A percentile compares a stretch with the other conserved stretches of the same genome.
Evolutionary conservation across 1,284 basidiomycete species (phyloP).

Genomic region (Pisolithus thermaeus): DNA sequence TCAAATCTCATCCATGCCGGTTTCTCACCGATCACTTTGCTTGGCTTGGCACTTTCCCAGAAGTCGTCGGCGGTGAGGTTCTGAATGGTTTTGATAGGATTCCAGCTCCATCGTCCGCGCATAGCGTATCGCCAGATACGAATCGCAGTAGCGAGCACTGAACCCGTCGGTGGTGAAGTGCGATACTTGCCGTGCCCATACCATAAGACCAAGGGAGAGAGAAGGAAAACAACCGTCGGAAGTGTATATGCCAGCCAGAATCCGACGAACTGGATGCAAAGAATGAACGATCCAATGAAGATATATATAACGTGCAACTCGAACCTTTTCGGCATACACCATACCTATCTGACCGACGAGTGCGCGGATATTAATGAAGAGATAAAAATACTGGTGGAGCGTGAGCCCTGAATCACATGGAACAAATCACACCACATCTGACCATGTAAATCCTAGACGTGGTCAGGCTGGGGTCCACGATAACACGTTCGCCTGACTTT

Average conservation of each 20-base stretch:
- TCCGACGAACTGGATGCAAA: constrained; percentile 49
- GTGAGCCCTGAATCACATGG: neutral
- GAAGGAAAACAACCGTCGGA: constrained; percentile 61
- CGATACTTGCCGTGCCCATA: constrained; percentile 63
- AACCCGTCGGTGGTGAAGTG: constrained; percentile 70
- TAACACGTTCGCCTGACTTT: constrained; percentile 67
- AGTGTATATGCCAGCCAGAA: constrained; percentile 69
- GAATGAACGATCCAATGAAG: constrained; percentile 2
- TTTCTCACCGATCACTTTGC: constrained; percentile 35
- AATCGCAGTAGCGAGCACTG: constrained; percentile 55
- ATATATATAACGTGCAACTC: constrained; percentile 14
- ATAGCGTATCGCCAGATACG: constrained; percentile 47
- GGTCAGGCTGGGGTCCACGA: constrained; percentile 76
- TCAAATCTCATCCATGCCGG: constrained; percentile 73
- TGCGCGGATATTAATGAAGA: constrained; percentile 77
- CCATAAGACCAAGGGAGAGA: constrained; percentile 67
- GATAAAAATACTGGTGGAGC: constrained; percentile 59
- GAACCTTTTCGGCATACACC: constrained; percentile 68
- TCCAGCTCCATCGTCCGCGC: constrained; percentile 51
- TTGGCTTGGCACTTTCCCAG: constrained; percentile 79
- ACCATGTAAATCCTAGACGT: constrained; percentile 70
- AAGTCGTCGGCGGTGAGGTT: constrained; percentile 60
- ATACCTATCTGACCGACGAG: constrained; percentile 66
- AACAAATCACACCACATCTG: constrained; percentile 2
- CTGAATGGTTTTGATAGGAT: constrained; percentile 43